These are phyloP conservation scores for Ceratobasidium sp. DNA, from an alignment of 1,284 basidiomycete species.

Conservation along the genomic window DNA sequence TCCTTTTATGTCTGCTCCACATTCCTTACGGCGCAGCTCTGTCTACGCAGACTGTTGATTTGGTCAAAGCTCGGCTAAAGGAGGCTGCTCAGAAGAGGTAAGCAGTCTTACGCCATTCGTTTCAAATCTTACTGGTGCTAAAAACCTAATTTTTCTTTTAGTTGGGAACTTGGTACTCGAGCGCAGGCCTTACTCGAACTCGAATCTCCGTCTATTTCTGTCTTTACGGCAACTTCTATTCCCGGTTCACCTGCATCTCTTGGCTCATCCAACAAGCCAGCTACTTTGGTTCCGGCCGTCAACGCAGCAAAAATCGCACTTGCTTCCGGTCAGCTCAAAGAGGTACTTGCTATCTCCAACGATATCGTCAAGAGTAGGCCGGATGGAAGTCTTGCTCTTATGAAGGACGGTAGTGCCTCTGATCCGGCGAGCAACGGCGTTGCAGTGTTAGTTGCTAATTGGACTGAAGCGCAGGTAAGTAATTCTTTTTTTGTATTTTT, in stretches of 20 bases:
- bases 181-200: constrained; percentile 76
- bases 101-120: neutral
- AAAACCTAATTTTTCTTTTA: constrained; percentile 50
- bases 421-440: constrained; percentile 87
- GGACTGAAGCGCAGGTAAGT: constrained; percentile 60
- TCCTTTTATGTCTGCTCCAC: constrained; percentile 14
- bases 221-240: constrained; percentile 60
- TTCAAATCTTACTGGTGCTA: neutral
- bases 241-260: constrained; percentile 47
- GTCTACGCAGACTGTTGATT: constrained; percentile 21
- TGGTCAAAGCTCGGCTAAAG: constrained; percentile 33
- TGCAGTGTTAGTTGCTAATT: constrained; percentile 79
- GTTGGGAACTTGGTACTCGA: constrained; percentile 87
- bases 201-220: constrained; percentile 70
- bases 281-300: constrained; percentile 56
- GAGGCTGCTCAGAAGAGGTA: constrained; percentile 41
- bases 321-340: constrained; percentile 54
- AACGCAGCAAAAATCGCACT: constrained; percentile 51
- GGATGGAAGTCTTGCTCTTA: constrained; percentile 56
- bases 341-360: constrained; percentile 68
- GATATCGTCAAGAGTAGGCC: constrained; percentile 59
- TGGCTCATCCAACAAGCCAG: constrained; percentile 58
- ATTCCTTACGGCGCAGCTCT: constrained; percentile 10
- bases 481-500: neutral
- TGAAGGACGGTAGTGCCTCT: constrained; percentile 70